Evolutionary conservation across 805 yeast species (phyloP), one percentile per base, ranked within the genome.

Genomic region (Schizosaccharomyces cryophilus): DNA sequence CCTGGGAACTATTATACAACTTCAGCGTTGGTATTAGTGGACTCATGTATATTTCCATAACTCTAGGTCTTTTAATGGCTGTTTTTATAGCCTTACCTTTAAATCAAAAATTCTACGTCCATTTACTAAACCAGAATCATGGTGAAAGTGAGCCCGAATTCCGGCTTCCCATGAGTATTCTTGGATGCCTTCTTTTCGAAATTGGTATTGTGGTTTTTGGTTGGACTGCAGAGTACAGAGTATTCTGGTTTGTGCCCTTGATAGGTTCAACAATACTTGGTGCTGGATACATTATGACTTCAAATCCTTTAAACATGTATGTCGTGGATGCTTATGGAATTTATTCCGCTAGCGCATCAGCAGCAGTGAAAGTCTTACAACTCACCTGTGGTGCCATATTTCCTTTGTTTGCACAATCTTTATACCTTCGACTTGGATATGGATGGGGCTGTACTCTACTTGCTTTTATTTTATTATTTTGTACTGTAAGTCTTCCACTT

Each of bases 301-400:
- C 84, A 70, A 84, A 80, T 65, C 74, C 81, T 9, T 76, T 81
- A 61, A 83, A 82, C 65, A 77, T 78, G 64, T 84, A 85, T 66
- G 73, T 84, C 64, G 83, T 84, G 55, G 87, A 84, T 64, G 80
- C 82, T 75, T 83, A 81, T 67, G 80, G 84, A 24, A 73, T 80
- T 60, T 82, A 78, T 66, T 79, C 87, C 0, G 88, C 88, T 0
- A 77, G 83, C 19, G 78, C 84, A 0, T 75, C 80, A 40, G 84
- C 84, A 0, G 84, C 87, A 0, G 84, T 83, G 3, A 80, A 86
- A 0, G 77, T 83, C 63, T 77, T 80, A 66, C 73, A 90, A 66
- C 80, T 86, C 4, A 68, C 77, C 54, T 76, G 83, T 66, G 90
- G 89, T 0, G 84, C 82, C 61, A 73, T 78, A 13, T 82, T 85